phyloP scores from a whole-genome alignment of 2,329 filamentous ascomycete genomes.

The Pleurostoma richardsiae region DNA sequence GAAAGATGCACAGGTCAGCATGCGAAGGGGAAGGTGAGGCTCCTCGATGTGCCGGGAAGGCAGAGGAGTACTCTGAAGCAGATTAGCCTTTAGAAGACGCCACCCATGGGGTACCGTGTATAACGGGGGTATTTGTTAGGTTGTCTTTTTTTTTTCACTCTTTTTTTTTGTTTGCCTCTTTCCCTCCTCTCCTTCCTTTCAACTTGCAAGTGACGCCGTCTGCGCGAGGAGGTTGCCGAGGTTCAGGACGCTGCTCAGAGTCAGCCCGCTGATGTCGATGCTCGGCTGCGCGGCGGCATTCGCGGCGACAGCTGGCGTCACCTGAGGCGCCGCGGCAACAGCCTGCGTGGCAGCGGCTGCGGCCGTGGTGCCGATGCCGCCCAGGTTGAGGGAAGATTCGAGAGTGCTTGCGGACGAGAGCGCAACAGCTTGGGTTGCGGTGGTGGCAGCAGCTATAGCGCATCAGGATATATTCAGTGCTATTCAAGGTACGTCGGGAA shows the following conservation, averaged over 20 bases:
- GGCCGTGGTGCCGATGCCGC: conserved; percentile 11
- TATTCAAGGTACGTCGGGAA: no score
- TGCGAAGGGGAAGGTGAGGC: background rate
- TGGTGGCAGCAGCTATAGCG: conserved; percentile 3
- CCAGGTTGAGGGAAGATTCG: conserved; percentile 19
- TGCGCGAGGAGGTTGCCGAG: conserved; percentile 33
- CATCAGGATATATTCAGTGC: background rate
- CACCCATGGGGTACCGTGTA: background rate
- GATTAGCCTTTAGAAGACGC: background rate
- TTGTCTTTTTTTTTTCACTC: conserved; percentile 1
- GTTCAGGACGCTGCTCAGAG: conserved; percentile 35
- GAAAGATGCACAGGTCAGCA: no score
- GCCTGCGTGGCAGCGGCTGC: conserved; percentile 13
- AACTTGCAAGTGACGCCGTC: conserved; percentile 9
- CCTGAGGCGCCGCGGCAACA: conserved; percentile 12
- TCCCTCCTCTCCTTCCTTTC: background rate
- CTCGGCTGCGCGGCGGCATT: conserved; percentile 15
- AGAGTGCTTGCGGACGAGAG: conserved; percentile 8
- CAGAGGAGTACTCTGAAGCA: background rate
- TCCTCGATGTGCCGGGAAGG: background rate
- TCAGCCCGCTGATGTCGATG: conserved; percentile 33
- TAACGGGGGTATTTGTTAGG: no score
- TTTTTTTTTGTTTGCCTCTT: conserved; percentile 1
- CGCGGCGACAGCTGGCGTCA: conserved; percentile 9
- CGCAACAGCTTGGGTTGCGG: conserved; percentile 1